Base-by-base conservation (phyloP, 805 yeast genomes). In the Kurtzmaniella cleridarum region DNA sequence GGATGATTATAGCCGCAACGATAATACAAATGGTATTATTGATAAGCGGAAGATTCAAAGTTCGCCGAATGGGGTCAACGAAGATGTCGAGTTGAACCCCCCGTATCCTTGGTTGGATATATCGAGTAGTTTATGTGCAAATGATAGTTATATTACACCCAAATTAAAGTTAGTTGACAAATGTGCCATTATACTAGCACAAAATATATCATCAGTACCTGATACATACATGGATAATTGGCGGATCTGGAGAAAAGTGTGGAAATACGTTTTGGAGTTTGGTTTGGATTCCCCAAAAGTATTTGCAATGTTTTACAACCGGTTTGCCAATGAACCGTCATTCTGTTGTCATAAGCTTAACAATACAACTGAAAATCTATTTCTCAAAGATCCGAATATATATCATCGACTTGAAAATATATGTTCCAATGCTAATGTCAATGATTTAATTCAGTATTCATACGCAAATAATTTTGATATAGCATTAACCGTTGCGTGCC, bases 351-450 rank as follows among this genome's bases (percentile, higher is more conserved):
- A 65, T 35, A 30, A 29, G n/a, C 18, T 13, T 10, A 11, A 5
- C 3, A 5, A 35, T 8, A 31, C 11, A 9, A 12, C 16, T 3
- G 13, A 26, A 26, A 11, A 15, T 7, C 12, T 28, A 23, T 18
- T 18, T 24, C 7, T 15, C 20, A 32, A 23, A 11, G 16, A 20
- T 14, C 28, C 4, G 29, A n/a, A 9, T 16, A 23, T 29, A 5
- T 35, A 28, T 31, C 69, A 67, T 50, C 44, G 73, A 30, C 35
- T 68, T 18, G 73, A 67, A 32, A 64, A 57, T 34, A 30, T 68
- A 5, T 65, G 60, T 40, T 43, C 51, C 16, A 66, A 66, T 41
- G 47, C 61, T 9, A 41, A 47, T 15, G 30, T 64, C 3, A 17
- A 30, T 14, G 60, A 58, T 13, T 34, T 66, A 3, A 46, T 44